Evolutionary conservation across 768 basidiomycete genomes (phyloP), one percentile per base, ranked within the genome.

Genomic region (Jaapia argillacea): DNA sequence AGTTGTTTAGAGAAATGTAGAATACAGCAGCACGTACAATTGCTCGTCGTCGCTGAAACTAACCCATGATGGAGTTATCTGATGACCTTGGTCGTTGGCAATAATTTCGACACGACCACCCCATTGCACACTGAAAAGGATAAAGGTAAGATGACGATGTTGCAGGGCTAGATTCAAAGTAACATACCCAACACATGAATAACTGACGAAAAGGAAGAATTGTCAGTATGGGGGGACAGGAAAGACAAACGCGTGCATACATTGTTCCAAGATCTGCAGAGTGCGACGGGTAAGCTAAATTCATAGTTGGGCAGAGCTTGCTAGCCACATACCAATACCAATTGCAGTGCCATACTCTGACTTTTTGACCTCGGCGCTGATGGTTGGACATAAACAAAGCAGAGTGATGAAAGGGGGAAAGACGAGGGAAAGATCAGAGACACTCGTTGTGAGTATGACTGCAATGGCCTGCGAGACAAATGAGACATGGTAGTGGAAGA

Each of bases 241-340:
- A 23, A 40, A 41, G 5, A 1, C 33, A n/a, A 51, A 13, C 3
- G 41, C 28, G 23, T 12, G 55, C 71, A 52, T 74, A 87, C 75
- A 86, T 90, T 51, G 91, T 96, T 68, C 91, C 91, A 68, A 94
- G 69, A 72, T 94, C n/a, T n/a, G n/a, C n/a, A n/a, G n/a, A n/a
- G n/a, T n/a, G n/a, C n/a, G n/a, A n/a, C n/a, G n/a, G n/a, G n/a
- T n/a, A n/a, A n/a, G n/a, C n/a, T n/a, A n/a, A n/a, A n/a, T n/a
- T n/a, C n/a, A n/a, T n/a, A n/a, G n/a, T n/a, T n/a, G n/a, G n/a
- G n/a, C n/a, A n/a, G n/a, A n/a, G n/a, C n/a, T n/a, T n/a, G n/a
- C n/a, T n/a, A n/a, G n/a, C n/a, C n/a, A n/a, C n/a, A n/a, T n/a
- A n/a, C n/a, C 85, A 58, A 90, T 88, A 75, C 88, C 92, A 60